A percentile compares a stretch with the other conserved stretches of the same genome.
phyloP scores from a whole-genome alignment of 176 grass and related monocot species.

The Oryza meridionalis region DNA sequence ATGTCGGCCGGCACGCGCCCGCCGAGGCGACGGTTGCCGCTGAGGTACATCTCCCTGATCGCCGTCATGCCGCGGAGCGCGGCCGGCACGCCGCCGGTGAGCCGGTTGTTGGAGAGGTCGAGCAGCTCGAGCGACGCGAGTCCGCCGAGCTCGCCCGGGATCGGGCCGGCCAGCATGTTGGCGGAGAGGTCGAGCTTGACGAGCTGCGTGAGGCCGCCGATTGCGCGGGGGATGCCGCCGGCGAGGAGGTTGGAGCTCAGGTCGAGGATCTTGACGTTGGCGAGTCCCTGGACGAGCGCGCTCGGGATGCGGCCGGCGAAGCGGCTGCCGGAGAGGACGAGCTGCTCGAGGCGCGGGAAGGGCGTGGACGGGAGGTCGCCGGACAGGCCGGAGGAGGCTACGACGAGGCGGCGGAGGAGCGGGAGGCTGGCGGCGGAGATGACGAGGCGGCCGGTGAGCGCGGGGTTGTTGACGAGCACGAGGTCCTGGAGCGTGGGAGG shows the following conservation, averaged over 20 bases:
- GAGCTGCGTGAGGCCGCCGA: slow-evolving; percentile 25
- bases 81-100: not conserved
- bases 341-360: slow-evolving; percentile 35
- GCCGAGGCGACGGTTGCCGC: slow-evolving; percentile 47
- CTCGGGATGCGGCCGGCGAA: slow-evolving; percentile 39
- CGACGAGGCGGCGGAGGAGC: slow-evolving; percentile 43
- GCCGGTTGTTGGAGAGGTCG: not conserved
- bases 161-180: slow-evolving; percentile 40
- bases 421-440: slow-evolving; percentile 21
- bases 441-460: slow-evolving; percentile 41
- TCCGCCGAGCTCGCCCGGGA: slow-evolving; percentile 34
- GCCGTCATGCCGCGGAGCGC: slow-evolving; percentile 41
- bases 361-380: slow-evolving; percentile 7
- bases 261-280: slow-evolving; percentile 45
- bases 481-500: slow-evolving; percentile 53
- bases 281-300: slow-evolving; percentile 17
- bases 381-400: slow-evolving; percentile 9
- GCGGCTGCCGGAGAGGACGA: slow-evolving; percentile 47
- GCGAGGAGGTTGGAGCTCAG: slow-evolving; percentile 44
- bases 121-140: slow-evolving; percentile 54
- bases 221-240: not conserved
- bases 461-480: slow-evolving; percentile 53
- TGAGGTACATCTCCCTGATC: slow-evolving; percentile 49
- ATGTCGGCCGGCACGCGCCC: slow-evolving; percentile 49
- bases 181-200: slow-evolving; percentile 54